Evolutionary conservation across 768 basidiomycete species (phyloP), one percentile per base, ranked within the genome.

Genomic region (Leccinum sublutescens): DNA sequence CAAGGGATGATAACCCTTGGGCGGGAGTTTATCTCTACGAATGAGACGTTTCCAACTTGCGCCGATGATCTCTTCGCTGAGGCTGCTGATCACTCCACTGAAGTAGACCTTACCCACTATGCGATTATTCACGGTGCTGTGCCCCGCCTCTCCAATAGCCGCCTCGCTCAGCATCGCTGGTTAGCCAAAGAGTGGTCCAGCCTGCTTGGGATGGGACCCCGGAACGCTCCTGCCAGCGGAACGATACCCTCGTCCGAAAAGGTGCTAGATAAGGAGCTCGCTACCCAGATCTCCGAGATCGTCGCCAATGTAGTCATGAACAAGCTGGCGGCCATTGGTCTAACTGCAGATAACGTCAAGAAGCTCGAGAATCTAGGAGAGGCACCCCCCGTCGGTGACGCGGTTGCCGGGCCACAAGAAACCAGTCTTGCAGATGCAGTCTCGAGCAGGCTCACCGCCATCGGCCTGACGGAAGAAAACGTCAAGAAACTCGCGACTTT

Each of bases 1-100:
- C 58, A 62, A 34, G 61, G 55, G 1, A 50, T 50, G 52, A 57
- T 60, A 14, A 57, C 59, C 8, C 50, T 60, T 8, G 59, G 59
- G 1, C 50, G 50, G 21, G 55, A 50, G 3, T 62, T 62, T 36
- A 62, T 62, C 3, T 56, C 48, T 27, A 52, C 55, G 0, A n/a
- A 62, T 15, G 55, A 62, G 55, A 29, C 38, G 0, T 60, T 62
- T 36, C 50, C 61, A 11, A 21, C 1, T 17, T 61, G 56, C 25
- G 34, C 50, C 3, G 57, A 61, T 2, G 53, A 61, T 15, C 19
- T 61, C n/a, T 50, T 61, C 14, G 43, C 60, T 2, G 60, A 61
- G n/a, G 54, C 61, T 9, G 54, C 54, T 0, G 54, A 62, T 27
- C 61, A 62, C 43, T 55, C 58, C 10, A 56, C 58, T 2, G 29